Evolutionary conservation across 805 yeast species (phyloP).

Genomic region (Saccharomycopsis javanensis): DNA sequence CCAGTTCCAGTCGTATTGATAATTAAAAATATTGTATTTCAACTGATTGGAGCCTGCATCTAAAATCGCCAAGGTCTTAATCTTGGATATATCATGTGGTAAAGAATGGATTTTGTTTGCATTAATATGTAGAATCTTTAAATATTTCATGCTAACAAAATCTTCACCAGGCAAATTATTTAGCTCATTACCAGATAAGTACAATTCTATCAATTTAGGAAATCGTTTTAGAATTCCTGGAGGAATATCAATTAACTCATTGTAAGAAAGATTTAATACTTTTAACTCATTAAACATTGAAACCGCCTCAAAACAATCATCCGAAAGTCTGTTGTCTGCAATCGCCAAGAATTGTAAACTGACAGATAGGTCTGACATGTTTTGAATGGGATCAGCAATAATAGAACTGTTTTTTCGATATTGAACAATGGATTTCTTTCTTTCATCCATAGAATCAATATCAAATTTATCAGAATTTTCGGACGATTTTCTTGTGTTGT

Average conservation of each 20-base stretch:
- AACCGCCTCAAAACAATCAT: slow-evolving; percentile 63
- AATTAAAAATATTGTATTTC: slow-evolving; percentile 86
- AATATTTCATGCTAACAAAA: slow-evolving; percentile 46
- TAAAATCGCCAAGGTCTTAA: slow-evolving; percentile 52
- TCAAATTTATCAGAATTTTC: background rate
- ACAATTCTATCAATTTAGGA: slow-evolving; percentile 50
- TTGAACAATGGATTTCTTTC: slow-evolving; percentile 19
- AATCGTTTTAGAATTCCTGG: slow-evolving; percentile 55
- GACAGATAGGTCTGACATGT: slow-evolving; percentile 29
- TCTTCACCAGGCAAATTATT: slow-evolving; percentile 80
- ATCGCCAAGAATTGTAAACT: slow-evolving; percentile 49
- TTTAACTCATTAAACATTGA: slow-evolving; percentile 49
- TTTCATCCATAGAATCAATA: background rate
- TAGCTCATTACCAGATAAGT: slow-evolving; percentile 74
- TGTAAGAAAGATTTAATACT: slow-evolving; percentile 69
- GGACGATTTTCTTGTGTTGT: slow-evolving; percentile 6
- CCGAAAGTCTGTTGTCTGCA: slow-evolving; percentile 77
- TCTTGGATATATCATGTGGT: slow-evolving; percentile 78
- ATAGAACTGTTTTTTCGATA: slow-evolving; percentile 21
- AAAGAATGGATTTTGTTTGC: slow-evolving; percentile 77
- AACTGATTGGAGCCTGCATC: slow-evolving; percentile 89
- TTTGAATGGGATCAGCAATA: background rate
- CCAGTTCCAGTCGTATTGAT: slow-evolving; percentile 99
- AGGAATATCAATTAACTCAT: slow-evolving; percentile 76
- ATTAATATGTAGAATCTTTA: slow-evolving; percentile 60